Percentiles rank a stretch among this genome's conserved stretches.
phyloP scores from a whole-genome alignment of 148 eudicot genomes.

The Spergularia marina region DNA sequence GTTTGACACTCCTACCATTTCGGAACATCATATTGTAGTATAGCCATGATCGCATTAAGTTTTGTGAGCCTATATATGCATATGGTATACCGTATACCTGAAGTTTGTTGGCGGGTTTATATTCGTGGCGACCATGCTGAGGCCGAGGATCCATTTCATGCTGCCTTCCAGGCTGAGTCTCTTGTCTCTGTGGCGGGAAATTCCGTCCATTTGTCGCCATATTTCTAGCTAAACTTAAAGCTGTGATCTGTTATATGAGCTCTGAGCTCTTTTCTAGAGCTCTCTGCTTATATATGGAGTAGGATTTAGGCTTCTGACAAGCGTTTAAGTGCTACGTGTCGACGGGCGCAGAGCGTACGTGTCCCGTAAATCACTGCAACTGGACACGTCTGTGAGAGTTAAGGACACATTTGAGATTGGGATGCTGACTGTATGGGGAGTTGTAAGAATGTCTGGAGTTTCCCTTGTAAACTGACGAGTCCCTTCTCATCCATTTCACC shows the following conservation, averaged over 20 bases:
- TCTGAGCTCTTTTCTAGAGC: neutral
- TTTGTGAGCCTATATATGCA: neutral
- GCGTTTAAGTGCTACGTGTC: slow-evolving; percentile 12
- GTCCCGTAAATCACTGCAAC: slow-evolving; percentile 19
- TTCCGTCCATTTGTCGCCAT: slow-evolving; percentile 47
- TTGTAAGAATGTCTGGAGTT: neutral
- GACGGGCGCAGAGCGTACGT: neutral
- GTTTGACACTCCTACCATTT: no score
- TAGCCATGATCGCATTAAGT: no score
- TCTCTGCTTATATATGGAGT: slow-evolving; percentile 4
- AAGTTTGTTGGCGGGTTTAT: slow-evolving; percentile 68
- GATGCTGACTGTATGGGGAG: neutral
- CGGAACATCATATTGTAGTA: no score
- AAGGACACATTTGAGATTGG: neutral
- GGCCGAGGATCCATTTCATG: slow-evolving; percentile 78
- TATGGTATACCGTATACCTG: slow-evolving; percentile 36
- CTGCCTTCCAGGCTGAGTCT: slow-evolving; percentile 71
- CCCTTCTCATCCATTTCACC: slow-evolving; percentile 5
- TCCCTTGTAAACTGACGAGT: neutral
- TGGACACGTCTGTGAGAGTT: slow-evolving; percentile 21
- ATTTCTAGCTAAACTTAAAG: neutral
- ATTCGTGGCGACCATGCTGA: slow-evolving; percentile 26
- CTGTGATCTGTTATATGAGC: neutral
- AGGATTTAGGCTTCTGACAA: neutral
- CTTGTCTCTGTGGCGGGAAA: slow-evolving; percentile 69